Conservation (phyloP, 805 yeast genomes). For the Starmerella bacillaris region DNA sequence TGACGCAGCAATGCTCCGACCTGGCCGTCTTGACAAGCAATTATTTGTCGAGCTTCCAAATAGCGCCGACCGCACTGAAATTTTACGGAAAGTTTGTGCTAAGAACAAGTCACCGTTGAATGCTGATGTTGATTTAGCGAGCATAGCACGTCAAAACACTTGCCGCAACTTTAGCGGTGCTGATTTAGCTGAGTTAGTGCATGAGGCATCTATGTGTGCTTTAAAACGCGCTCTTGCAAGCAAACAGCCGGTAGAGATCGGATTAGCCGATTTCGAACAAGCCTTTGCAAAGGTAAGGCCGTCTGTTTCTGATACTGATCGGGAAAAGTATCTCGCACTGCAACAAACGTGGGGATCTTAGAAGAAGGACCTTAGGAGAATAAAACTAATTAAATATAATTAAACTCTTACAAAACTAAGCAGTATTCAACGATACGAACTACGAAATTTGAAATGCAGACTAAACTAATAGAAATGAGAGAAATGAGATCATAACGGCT, state of each 20-base stretch:
- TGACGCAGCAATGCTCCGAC: conserved; percentile 94
- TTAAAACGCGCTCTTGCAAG: conserved; percentile 31
- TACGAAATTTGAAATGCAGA: no score
- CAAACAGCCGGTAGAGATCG: conserved; percentile 31
- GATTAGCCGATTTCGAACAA: conserved; percentile 42
- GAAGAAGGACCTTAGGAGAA: no score
- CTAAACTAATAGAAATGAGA: no score
- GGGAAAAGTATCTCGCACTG: conserved; percentile 55
- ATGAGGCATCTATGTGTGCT: conserved; percentile 88
- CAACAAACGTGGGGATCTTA: conserved; percentile 42
- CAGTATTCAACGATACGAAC: no score
- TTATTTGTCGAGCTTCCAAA: conserved; percentile 78
- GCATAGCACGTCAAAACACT: conserved; percentile 54
- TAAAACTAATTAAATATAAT: no score
- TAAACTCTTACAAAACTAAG: no score
- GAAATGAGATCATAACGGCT: no score
- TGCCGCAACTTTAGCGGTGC: conserved; percentile 92
- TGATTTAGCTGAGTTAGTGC: conserved; percentile 73
- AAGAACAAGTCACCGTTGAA: conserved; percentile 49
- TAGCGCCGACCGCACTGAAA: conserved; percentile 60
- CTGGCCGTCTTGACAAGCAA: conserved; percentile 89
- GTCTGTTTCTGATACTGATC: conserved; percentile 73
- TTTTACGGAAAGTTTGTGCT: conserved; percentile 54
- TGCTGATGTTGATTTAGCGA: conserved; percentile 37
- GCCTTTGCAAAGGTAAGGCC: conserved; percentile 72